Evolutionary conservation across 306 rosid species (phyloP).

Genomic region (Casuarina equisetifolia): DNA sequence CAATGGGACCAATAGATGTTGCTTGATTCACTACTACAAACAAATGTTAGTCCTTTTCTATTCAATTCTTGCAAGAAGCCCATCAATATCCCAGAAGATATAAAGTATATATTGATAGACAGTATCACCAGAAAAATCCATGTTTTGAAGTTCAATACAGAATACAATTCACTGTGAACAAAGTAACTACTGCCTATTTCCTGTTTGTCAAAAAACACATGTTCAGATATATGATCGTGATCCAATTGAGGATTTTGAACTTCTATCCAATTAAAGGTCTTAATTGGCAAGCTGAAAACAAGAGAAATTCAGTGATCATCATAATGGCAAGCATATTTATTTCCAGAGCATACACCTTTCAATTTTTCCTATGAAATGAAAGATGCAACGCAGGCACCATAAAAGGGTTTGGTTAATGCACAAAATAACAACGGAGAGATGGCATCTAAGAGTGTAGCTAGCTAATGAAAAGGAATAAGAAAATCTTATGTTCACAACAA

Average conservation of each 20-base stretch:
- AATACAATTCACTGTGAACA: neutral
- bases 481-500: neutral
- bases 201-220: neutral
- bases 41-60: neutral
- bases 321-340: neutral
- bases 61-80: neutral
- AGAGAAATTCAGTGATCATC: neutral
- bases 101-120: neutral
- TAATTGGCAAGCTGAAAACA: neutral
- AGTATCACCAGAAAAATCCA: neutral
- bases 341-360: neutral
- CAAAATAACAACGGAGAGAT: neutral
- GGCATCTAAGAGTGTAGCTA: neutral
- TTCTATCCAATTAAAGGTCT: neutral
- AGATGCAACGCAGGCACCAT: neutral
- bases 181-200: neutral
- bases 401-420: neutral
- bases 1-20: neutral
- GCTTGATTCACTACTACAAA: neutral
- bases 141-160: neutral
- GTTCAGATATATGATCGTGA: neutral
- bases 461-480: neutral
- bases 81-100: neutral
- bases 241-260: neutral
- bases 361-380: neutral